Conservation (phyloP, 768 basidiomycete species). For the Pleurotus tuber-regium region DNA sequence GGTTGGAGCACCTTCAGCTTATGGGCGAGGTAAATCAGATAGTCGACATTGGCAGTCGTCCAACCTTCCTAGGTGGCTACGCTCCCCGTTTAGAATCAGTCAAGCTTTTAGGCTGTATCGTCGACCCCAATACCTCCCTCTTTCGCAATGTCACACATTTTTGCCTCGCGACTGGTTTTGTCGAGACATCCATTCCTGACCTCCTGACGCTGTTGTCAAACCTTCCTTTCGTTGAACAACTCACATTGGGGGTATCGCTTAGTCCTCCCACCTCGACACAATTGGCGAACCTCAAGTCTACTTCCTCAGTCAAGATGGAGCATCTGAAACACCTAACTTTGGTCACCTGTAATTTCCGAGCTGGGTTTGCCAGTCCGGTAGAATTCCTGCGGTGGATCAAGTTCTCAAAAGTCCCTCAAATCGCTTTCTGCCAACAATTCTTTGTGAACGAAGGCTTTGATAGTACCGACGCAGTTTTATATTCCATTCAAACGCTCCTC, state of each 20-base stretch:
- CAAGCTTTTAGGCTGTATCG: neutral
- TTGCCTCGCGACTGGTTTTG: neutral
- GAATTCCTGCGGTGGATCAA: neutral
- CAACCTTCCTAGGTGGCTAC: neutral
- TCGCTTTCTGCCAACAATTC: too few species aligned
- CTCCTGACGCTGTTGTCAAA: neutral
- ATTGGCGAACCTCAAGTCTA: neutral
- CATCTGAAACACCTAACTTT: neutral
- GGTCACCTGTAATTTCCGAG: neutral
- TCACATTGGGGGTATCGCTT: neutral
- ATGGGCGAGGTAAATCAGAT: neutral
- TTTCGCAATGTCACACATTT: neutral
- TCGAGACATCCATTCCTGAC: neutral
- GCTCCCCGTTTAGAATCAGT: neutral
- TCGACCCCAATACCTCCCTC: neutral
- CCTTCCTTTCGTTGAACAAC: neutral
- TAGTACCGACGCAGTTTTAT: too few species aligned
- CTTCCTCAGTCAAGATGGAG: neutral
- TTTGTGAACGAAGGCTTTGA: too few species aligned
- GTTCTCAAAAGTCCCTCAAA: too few species aligned
- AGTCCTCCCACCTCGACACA: neutral
- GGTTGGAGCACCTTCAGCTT: neutral
- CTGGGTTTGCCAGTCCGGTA: neutral
- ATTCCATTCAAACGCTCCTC: too few species aligned
- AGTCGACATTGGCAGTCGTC: neutral